A percentile compares a stretch with the other conserved stretches of the same genome.
phyloP scores from a whole-genome alignment of 768 basidiomycete genomes.

The Macrolepiota fuliginosa region DNA sequence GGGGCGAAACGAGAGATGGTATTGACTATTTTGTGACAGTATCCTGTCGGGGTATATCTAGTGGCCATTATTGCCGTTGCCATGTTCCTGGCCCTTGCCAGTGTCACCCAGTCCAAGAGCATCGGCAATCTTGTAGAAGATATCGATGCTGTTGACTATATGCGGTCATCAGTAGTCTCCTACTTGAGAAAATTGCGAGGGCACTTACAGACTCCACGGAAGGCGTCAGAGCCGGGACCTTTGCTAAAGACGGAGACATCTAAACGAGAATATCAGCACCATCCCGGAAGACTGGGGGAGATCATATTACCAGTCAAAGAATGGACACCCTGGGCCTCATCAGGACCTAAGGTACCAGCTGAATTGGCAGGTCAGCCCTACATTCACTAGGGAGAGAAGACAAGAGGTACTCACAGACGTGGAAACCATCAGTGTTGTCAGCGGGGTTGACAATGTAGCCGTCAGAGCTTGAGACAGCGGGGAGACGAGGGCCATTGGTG shows the following conservation, averaged over 20 bases:
- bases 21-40: background rate
- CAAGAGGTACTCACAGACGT: constrained; percentile 20
- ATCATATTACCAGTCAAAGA: constrained; percentile 31
- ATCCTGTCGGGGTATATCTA: background rate
- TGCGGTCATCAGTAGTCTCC: background rate
- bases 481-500: constrained; percentile 32
- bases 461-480: constrained; percentile 24
- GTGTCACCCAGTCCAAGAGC: constrained; percentile 25
- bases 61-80: background rate
- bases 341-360: constrained; percentile 33
- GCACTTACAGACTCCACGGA: constrained; percentile 40
- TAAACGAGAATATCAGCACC: constrained; percentile 7
- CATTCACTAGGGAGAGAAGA: background rate
- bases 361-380: background rate
- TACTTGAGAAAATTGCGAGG: background rate
- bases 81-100: background rate
- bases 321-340: constrained; percentile 36
- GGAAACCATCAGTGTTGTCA: constrained; percentile 33
- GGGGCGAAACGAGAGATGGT: background rate
- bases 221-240: constrained; percentile 37
- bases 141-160: constrained; percentile 41
- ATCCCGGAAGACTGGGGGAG: background rate
- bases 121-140: constrained; percentile 39
- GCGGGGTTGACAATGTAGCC: constrained; percentile 30
- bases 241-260: constrained; percentile 44